A percentile compares a stretch with the other conserved stretches of the same genome.
Conservation (phyloP, 805 yeast genomes). For the Nakazawaea holstii region DNA sequence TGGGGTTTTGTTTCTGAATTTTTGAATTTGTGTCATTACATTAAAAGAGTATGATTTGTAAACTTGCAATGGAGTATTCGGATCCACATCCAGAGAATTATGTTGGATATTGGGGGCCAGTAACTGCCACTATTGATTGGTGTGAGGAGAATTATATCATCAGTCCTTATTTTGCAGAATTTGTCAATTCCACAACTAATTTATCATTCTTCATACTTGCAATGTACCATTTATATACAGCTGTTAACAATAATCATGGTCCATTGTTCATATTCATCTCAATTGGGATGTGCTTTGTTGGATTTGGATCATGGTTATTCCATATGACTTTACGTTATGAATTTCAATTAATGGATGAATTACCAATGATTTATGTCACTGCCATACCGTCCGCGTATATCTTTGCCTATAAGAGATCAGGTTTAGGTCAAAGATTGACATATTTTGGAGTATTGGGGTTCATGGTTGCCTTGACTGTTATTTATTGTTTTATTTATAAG, state of each 20-base stretch:
- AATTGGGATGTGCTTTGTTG: constrained; percentile 81
- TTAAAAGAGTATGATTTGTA: neutral
- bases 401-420: constrained; percentile 24
- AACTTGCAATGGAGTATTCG: constrained; percentile 3
- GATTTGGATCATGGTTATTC: constrained; percentile 90
- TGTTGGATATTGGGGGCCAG: constrained; percentile 70
- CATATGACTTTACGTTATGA: constrained; percentile 93
- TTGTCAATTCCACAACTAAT: constrained; percentile 82
- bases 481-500: constrained; percentile 63
- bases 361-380: constrained; percentile 98
- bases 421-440: constrained; percentile 8
- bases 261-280: constrained; percentile 65
- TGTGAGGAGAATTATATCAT: constrained; percentile 96
- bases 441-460: constrained; percentile 10
- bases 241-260: constrained; percentile 58
- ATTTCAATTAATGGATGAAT: constrained; percentile 87
- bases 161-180: constrained; percentile 81
- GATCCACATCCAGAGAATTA: constrained; percentile 7
- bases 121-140: constrained; percentile 97
- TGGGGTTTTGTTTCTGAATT: too few species aligned
- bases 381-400: constrained; percentile 70
- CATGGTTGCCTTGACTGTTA: constrained; percentile 48
- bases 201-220: constrained; percentile 27
- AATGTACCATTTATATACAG: constrained; percentile 40
- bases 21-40: neutral